These are phyloP conservation scores for Geotrichum phurueaensis DNA, from an alignment of 1,139 yeast species.

Conservation along the genomic window DNA sequence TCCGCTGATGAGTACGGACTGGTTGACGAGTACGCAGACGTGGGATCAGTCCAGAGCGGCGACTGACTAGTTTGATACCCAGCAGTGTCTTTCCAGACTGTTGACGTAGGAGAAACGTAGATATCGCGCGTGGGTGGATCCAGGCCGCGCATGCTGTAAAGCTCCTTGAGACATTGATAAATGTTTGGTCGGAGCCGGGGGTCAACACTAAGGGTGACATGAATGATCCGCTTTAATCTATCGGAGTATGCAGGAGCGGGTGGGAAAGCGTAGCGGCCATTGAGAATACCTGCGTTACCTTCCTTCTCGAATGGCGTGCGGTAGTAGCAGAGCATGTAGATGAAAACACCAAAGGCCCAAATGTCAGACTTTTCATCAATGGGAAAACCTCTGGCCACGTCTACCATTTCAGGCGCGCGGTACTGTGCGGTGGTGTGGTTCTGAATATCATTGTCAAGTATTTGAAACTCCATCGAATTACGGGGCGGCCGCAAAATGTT, in stretches of 20 bases:
- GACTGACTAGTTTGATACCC: slow-evolving; percentile 17
- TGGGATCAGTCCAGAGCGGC: slow-evolving; percentile 9
- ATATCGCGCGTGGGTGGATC: slow-evolving; percentile 46
- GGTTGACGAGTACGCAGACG: slow-evolving; percentile 4
- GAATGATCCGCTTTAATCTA: slow-evolving; percentile 46
- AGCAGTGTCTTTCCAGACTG: slow-evolving; percentile 19
- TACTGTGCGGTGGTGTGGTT: slow-evolving; percentile 97
- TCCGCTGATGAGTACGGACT: neutral
- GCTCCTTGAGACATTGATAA: slow-evolving; percentile 69
- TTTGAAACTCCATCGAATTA: slow-evolving; percentile 57
- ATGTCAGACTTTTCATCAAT: slow-evolving; percentile 92
- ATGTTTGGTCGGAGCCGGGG: slow-evolving; percentile 83
- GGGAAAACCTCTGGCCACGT: slow-evolving; percentile 73
- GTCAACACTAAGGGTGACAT: slow-evolving; percentile 73
- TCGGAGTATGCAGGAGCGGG: slow-evolving; percentile 38
- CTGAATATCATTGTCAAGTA: slow-evolving; percentile 74
- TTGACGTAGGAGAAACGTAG: slow-evolving; percentile 21
- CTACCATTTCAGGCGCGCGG: slow-evolving; percentile 95
- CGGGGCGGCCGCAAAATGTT: slow-evolving; percentile 60
- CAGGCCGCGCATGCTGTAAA: slow-evolving; percentile 51
- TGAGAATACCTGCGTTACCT: slow-evolving; percentile 62
- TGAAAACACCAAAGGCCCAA: slow-evolving; percentile 92
- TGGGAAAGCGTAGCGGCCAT: slow-evolving; percentile 57
- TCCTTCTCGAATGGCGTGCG: slow-evolving; percentile 87
- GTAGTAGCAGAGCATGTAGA: slow-evolving; percentile 86